Conservation (phyloP, 108 stramenopile species). For the Conticribra guillardii region DNA sequence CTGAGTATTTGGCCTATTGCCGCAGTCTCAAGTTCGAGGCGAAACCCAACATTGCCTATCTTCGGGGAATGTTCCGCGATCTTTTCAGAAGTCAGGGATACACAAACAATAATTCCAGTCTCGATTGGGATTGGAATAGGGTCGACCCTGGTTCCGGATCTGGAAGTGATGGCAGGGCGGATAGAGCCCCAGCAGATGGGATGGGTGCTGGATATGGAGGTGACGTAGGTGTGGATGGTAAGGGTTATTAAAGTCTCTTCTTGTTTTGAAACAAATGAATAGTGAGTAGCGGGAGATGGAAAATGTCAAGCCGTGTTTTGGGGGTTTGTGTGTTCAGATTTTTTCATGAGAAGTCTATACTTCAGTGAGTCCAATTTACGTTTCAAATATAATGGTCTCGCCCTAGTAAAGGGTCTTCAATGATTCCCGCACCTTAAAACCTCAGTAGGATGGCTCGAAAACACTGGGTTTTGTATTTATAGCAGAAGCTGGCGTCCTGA, state of each 20-base stretch:
- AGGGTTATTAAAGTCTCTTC: background rate
- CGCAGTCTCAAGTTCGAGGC: conserved; percentile 98
- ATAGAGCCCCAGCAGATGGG: conserved; percentile 23
- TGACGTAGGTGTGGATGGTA: conserved; percentile 30
- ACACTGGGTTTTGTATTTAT: background rate
- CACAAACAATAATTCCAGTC: conserved; percentile 87
- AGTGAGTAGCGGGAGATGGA: background rate
- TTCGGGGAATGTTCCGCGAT: conserved; percentile 96
- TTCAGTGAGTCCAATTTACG: background rate
- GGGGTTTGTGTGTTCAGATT: background rate
- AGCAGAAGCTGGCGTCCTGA: background rate
- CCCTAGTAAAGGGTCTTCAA: background rate
- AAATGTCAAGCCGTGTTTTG: background rate
- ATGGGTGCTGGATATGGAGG: conserved; percentile 31
- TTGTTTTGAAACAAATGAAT: conserved; percentile 1
- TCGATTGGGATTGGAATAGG: conserved; percentile 94
- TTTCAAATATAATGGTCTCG: background rate
- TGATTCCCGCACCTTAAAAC: background rate
- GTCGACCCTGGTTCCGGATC: conserved; percentile 60
- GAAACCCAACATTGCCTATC: conserved; percentile 98
- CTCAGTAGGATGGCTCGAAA: background rate
- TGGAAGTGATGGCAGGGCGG: conserved; percentile 37
- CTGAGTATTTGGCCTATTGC: conserved; percentile 98
- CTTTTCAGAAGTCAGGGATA: conserved; percentile 92
- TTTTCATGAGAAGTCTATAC: background rate